Base-by-base conservation (phyloP, 176 grass and related monocot genomes). In the Musa troglodytarum region DNA sequence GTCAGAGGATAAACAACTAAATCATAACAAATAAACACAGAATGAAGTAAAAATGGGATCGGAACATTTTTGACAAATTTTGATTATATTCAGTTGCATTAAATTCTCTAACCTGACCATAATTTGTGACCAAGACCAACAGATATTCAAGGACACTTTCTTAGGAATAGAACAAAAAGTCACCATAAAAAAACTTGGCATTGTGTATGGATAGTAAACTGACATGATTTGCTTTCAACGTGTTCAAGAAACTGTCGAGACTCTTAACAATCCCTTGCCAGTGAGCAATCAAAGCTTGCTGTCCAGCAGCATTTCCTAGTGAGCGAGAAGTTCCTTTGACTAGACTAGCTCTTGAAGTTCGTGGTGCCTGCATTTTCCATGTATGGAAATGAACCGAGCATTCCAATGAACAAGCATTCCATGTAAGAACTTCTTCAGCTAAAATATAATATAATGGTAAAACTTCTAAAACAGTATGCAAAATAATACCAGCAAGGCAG, bases 211-310 rank as follows among this genome's bases (percentile, higher is more conserved):
- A 71, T 19, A 52, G 68, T 62, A 67, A 78, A 99, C 95, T 78
- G 51, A 94, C 95, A 89, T 94, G 82, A 79, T 99, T 99, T 73
- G 78, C 76, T 87, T 89, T 89, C 68, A 99, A 87, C 74, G 82
- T 91, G 78, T 82, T 87, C 74, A 99, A 89, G 78, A 99, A 94
- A 90, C 83, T 94, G 24, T 82, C 85, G 66, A 99, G 90, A 83
- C 90, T 91, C 87, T 83, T 94, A 58, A 92, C 90, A 80, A 99
- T 99, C 72, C 88, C 95, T 89, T 99, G 90, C 95, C 95, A 94
- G 78, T 99, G 95, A 92, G 90, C 95, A 89, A 99, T 91, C 78
- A 99, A 79, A 77, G 80, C 86, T 89, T 91, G 86, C 63, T 94
- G 90, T 53, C 86, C 86, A 56, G 90, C 84, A 71, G 88, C 76